Base-by-base conservation (phyloP, 2,329 filamentous ascomycete genomes). In the Colletotrichum sp. region DNA sequence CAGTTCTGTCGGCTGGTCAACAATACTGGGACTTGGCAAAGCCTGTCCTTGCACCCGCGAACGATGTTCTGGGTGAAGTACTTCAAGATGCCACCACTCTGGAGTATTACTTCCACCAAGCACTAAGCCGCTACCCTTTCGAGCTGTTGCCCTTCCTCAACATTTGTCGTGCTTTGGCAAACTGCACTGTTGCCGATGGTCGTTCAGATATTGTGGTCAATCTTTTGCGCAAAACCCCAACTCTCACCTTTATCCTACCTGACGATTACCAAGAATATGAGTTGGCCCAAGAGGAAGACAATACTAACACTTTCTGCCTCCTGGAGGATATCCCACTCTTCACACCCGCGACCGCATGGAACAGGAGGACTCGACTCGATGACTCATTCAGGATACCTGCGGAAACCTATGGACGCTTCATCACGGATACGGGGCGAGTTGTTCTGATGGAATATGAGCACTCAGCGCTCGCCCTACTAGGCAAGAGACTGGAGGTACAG, bases 211-310 rank as follows among this genome's bases (percentile, higher is more conserved):
- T 89, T 57, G 88, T 96, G 12, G 84, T 94, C 48, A 86, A 89
- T n/a, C 87, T 93, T 71, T 87, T 98, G 14, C 91, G 93, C 73
- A 90, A 89, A 73, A 93, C 96, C 70, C 90, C 92, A 2, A 93
- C 91, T 8, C 91, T 98, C 71, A 98, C 96, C 32, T 93, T 98
- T 78, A 88, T 90, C 14, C 89, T 98, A n/a, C 93, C 95, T 1
- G 85, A 89, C 0, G 85, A 90, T 36, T 98, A 98, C 82, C 89
- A 90, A 57, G 91, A 91, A 43, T 98, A 98, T 79, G 91, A 93
- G 76, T 92, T 96, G 14, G 92, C 94, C 52, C 92, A 94, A 69
- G 96, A 98, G 84, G 95, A 98, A 78, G 95, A 97, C 75, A 96
- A 97, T 78, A 92, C 92, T 30, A 97, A 98, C 79, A 92, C 92